Percentiles rank a stretch among this genome's conserved stretches.
These are phyloP conservation scores for Vitis hybrid DNA, from an alignment of 177 flowering plant genomes.

Conservation along the genomic window DNA sequence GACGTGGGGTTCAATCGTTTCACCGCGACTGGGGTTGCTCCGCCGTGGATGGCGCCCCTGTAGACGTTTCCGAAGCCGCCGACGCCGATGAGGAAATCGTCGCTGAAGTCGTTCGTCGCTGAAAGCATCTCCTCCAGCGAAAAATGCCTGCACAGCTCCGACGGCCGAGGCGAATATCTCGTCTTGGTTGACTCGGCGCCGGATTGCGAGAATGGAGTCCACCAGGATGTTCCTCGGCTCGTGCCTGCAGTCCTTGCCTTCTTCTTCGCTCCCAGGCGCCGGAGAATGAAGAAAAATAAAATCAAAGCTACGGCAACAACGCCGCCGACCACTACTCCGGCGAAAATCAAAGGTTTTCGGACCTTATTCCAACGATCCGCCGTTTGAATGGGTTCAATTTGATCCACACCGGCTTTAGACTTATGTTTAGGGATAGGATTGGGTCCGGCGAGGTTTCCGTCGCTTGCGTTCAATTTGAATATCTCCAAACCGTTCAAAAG, in stretches of 20 bases:
- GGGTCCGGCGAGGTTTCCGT: slow-evolving; percentile 20
- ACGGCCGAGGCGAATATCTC: neutral
- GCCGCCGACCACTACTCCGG: neutral
- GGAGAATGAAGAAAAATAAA: neutral
- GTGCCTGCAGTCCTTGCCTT: neutral
- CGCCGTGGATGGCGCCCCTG: slow-evolving; percentile 7
- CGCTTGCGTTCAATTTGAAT: slow-evolving; percentile 14
- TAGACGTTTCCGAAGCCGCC: slow-evolving; percentile 19
- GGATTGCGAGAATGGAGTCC: neutral
- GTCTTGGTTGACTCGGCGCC: neutral
- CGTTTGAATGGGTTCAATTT: neutral
- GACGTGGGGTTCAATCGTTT: slow-evolving; percentile 12
- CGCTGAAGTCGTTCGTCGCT: slow-evolving; percentile 12
- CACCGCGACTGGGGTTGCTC: slow-evolving; percentile 9
- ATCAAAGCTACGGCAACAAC: neutral
- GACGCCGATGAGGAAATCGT: slow-evolving; percentile 8
- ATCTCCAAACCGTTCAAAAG: slow-evolving; percentile 25
- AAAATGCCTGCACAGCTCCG: slow-evolving; percentile 7
- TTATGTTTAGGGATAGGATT: slow-evolving; percentile 3
- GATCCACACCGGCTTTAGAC: neutral
- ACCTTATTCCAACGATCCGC: neutral
- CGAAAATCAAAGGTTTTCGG: neutral
- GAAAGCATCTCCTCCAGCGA: slow-evolving; percentile 11
- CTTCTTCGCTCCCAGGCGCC: neutral
- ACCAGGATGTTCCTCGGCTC: neutral